Base-by-base conservation (phyloP, 768 basidiomycete species). In the Lyophyllum decastes region DNA sequence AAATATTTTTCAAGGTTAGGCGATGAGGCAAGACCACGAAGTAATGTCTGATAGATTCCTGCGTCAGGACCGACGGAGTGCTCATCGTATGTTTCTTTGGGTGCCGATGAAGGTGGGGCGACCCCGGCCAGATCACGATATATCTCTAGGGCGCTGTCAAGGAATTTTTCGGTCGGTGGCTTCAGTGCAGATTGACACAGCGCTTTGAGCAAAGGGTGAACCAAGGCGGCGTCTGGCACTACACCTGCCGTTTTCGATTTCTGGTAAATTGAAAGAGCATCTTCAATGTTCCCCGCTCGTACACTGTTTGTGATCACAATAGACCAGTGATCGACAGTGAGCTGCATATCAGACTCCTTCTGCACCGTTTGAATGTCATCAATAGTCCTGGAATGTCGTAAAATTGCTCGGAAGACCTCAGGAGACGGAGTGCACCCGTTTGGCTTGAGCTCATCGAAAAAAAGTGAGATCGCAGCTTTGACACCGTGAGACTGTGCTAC, bases 101-200 rank as follows among this genome's bases (percentile, higher is more conserved):
- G 16, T 14, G 69, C 47, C 21, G 62, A 50, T 0, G 68, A 58
- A 14, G 68, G 61, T 2, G 75, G 73, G 27, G 64, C 64, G n/a
- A 69, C 67, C 33, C 58, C 65, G 5, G 73, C 69, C 26, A 86
- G 73, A 41, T 84, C 82, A 16, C 64, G 65, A 63, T 86, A 88
- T 0, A 90, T 67, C 9, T 64, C 64, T 5, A 91, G 69, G 3
- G 88, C 89, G 41, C 67, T 70, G 60, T 85, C 80, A 53, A 91
- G 73, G 22, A 69, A 68, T 8, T 70, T 65, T 2, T 84, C 79
- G 2, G 76, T 68, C 16, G 73, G 72, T 19, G 64, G 61, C 19
- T 66, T 70, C 25, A 76, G 64, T 25, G 71, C 66, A 19, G 70
- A 64, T 24, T 73, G 72, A 65, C 83, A 84, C 19, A 90, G 70